Conservation (phyloP, 2,329 filamentous ascomycete genomes). For the Paraphaeosphaeria sporulosa region DNA sequence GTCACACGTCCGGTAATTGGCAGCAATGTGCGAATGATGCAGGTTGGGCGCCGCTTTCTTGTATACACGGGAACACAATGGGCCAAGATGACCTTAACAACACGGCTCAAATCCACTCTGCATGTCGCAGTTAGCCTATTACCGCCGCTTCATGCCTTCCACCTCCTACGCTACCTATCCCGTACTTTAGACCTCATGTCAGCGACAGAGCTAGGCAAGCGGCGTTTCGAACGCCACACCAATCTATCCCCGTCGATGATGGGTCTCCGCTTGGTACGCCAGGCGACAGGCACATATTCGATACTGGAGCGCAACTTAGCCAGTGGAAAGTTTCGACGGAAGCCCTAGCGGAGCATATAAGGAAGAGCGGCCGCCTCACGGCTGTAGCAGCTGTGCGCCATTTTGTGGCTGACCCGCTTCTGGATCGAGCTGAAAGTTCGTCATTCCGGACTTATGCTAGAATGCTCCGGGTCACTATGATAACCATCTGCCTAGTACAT, state of each 20-base stretch:
- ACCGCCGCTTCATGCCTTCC: background rate
- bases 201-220: background rate
- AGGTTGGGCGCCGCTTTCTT: background rate
- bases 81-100: background rate
- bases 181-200: background rate
- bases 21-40: background rate
- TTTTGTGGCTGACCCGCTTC: conserved; percentile 1
- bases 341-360: background rate
- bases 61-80: background rate
- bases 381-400: background rate
- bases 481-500: background rate
- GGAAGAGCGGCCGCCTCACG: background rate
- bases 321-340: background rate
- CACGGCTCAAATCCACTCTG: background rate
- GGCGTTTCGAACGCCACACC: conserved; percentile 1
- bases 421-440: conserved; percentile 1
- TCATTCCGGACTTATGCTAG: background rate
- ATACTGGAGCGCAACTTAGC: background rate
- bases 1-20: background rate
- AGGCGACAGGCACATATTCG: background rate
- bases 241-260: conserved; percentile 4
- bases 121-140: background rate
- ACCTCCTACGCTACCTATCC: background rate
- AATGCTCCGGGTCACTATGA: background rate
- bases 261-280: background rate